phyloP scores from a whole-genome alignment of 2,329 filamentous ascomycete genomes.

The Ilyonectria destructans region DNA sequence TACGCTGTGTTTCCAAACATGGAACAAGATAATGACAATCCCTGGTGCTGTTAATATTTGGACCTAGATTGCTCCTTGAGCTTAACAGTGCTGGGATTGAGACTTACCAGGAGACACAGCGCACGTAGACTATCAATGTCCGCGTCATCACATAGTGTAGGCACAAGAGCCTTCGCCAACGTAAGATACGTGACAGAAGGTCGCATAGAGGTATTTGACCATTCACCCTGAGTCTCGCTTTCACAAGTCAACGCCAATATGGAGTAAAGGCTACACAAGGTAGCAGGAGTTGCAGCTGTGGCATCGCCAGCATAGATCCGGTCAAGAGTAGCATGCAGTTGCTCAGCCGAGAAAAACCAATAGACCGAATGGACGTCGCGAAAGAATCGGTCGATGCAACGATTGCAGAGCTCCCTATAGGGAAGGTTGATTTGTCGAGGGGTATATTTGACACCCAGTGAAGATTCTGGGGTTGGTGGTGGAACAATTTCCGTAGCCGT shows the following conservation, averaged over 20 bases:
- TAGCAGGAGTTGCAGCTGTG: conserved; percentile 21
- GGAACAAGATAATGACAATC: conserved; percentile 25
- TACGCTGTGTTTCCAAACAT: conserved; percentile 34
- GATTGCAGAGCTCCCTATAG: conserved; percentile 20
- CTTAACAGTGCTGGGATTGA: background rate
- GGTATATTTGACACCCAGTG: conserved; percentile 19
- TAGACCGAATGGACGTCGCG: conserved; percentile 29
- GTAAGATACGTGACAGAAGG: conserved; percentile 28
- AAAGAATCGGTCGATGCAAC: conserved; percentile 29
- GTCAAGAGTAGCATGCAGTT: conserved; percentile 21
- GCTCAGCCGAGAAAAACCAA: conserved; percentile 33
- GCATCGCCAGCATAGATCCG: conserved; percentile 33
- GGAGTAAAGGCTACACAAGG: conserved; percentile 25
- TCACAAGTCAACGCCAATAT: conserved; percentile 31
- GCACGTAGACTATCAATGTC: conserved; percentile 27
- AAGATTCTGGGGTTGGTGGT: conserved; percentile 27
- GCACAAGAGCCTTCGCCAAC: conserved; percentile 30
- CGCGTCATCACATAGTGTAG: conserved; percentile 27
- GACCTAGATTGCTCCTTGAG: too few relatives aligned
- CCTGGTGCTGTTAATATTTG: conserved; percentile 3
- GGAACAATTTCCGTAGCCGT: conserved; percentile 25
- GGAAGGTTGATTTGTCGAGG: conserved; percentile 30
- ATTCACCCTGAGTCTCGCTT: conserved; percentile 24
- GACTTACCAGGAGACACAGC: conserved; percentile 25
- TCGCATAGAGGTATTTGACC: conserved; percentile 16